A percentile compares a stretch with the other conserved stretches of the same genome.
Conservation (phyloP, 2,329 filamentous ascomycete species). For the Aspergillus versicolor region DNA sequence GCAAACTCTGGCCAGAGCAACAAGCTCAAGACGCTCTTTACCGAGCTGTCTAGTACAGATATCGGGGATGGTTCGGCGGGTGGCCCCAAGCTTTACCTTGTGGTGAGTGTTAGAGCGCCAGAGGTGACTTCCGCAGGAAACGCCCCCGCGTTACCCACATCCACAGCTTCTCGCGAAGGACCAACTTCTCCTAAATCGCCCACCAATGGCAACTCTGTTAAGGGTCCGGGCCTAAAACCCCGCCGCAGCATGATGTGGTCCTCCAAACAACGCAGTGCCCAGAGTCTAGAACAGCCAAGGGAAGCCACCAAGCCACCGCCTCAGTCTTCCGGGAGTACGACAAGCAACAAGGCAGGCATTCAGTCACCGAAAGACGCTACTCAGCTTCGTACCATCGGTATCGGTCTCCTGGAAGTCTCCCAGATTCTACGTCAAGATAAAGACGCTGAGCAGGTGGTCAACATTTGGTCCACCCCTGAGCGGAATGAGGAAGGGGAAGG, state of each 20-base stretch:
- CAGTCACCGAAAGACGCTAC: constrained; percentile 33
- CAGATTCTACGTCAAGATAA: constrained; percentile 68
- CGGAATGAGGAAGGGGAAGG: constrained; percentile 58
- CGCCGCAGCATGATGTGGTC: constrained; percentile 49
- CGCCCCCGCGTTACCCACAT: constrained; percentile 24
- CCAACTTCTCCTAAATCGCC: constrained; percentile 26
- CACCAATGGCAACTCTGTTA: constrained; percentile 31
- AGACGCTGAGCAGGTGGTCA: constrained; percentile 73
- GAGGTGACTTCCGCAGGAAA: constrained; percentile 43
- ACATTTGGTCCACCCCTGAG: constrained; percentile 69
- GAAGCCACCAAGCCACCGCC: constrained; percentile 27
- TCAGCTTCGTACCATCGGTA: constrained; percentile 68
- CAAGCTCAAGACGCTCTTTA: constrained; percentile 80
- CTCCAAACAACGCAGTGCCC: constrained; percentile 32
- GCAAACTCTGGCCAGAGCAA: constrained; percentile 63
- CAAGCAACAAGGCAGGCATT: constrained; percentile 26
- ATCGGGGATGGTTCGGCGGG: constrained; percentile 60
- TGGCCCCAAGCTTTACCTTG: constrained; percentile 74
- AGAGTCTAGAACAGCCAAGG: constrained; percentile 32
- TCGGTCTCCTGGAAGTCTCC: constrained; percentile 76
- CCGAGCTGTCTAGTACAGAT: constrained; percentile 78
- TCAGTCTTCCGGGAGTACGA: constrained; percentile 32
- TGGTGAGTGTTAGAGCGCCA: constrained; percentile 72
- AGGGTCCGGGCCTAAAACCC: constrained; percentile 35
- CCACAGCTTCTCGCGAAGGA: constrained; percentile 37